phyloP scores from a whole-genome alignment of 2,329 filamentous ascomycete species.

The Fusarium poae region DNA sequence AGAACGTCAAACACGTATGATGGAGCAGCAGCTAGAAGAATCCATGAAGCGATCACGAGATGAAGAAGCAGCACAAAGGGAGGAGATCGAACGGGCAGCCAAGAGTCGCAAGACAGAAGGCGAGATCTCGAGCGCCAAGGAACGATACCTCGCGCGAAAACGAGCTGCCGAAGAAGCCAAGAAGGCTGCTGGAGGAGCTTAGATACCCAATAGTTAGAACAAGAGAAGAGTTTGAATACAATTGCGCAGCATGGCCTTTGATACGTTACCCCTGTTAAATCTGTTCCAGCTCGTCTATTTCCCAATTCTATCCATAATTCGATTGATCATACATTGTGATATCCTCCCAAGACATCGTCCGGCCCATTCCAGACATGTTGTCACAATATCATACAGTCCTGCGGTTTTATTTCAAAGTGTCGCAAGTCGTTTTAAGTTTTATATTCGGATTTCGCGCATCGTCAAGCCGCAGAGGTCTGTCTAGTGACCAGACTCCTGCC shows the following conservation, averaged over 20 bases:
- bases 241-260: conserved; percentile 33
- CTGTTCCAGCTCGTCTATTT: conserved; percentile 39
- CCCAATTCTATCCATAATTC: conserved; percentile 32
- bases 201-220: conserved; percentile 49
- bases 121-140: conserved; percentile 82
- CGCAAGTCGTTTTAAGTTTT: conserved; percentile 21
- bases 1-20: conserved; percentile 82
- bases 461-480: not conserved
- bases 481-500: conserved; percentile 63
- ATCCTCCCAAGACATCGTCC: conserved; percentile 8
- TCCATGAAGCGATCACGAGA: conserved; percentile 78
- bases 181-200: conserved; percentile 50
- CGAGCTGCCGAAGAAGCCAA: conserved; percentile 77
- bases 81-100: conserved; percentile 71
- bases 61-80: conserved; percentile 74
- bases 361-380: conserved; percentile 29
- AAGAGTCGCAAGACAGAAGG: conserved; percentile 84
- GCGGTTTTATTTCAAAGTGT: conserved; percentile 3
- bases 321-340: conserved; percentile 22
- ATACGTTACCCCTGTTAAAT: conserved; percentile 32
- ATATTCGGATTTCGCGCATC: conserved; percentile 7
- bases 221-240: conserved; percentile 33
- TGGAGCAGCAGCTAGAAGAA: conserved; percentile 81
- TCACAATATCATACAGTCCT: conserved; percentile 49
- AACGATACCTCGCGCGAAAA: conserved; percentile 84